phyloP scores from a whole-genome alignment of 306 rosid species.

The Dicorynia guianensis region DNA sequence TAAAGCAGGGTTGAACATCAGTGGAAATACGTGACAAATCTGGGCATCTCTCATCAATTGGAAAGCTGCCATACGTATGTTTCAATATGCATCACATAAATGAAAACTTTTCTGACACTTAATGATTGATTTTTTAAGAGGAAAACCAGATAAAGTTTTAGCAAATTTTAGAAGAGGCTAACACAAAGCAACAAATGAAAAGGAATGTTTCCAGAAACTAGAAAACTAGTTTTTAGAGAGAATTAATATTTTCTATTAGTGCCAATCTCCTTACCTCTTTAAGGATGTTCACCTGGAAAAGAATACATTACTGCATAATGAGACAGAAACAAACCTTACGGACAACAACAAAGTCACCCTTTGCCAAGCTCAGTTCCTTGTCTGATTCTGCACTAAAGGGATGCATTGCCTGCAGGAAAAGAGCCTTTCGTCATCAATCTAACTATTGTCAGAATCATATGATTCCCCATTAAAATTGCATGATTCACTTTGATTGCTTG shows the following conservation, averaged over 20 bases:
- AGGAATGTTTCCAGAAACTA: too few relatives aligned
- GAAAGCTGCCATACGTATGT: not conserved
- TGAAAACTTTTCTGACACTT: not conserved
- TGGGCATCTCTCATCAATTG: not conserved
- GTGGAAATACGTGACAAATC: not conserved
- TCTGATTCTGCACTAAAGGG: constrained; percentile 72
- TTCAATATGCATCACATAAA: constrained; percentile 17
- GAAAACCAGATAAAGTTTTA: too few relatives aligned
- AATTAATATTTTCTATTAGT: not conserved
- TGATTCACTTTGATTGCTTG: too few relatives aligned
- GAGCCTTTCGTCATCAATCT: not conserved
- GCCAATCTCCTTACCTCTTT: not conserved
- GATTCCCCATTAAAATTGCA: too few relatives aligned
- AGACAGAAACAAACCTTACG: constrained; percentile 73
- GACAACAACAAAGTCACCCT: constrained; percentile 89
- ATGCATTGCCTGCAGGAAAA: constrained; percentile 79
- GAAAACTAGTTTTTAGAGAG: too few relatives aligned
- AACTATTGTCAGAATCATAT: too few relatives aligned
- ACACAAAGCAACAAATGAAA: too few relatives aligned
- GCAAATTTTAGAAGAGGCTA: too few relatives aligned
- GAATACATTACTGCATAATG: constrained; percentile 14
- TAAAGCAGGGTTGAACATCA: not conserved
- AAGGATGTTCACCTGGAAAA: constrained; percentile 24
- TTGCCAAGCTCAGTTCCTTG: constrained; percentile 88
- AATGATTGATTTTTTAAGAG: too few relatives aligned